Percentiles rank a stretch among this genome's conserved stretches.
Conservation (phyloP, 179 eudicot species). For the Pouteria campechiana region DNA sequence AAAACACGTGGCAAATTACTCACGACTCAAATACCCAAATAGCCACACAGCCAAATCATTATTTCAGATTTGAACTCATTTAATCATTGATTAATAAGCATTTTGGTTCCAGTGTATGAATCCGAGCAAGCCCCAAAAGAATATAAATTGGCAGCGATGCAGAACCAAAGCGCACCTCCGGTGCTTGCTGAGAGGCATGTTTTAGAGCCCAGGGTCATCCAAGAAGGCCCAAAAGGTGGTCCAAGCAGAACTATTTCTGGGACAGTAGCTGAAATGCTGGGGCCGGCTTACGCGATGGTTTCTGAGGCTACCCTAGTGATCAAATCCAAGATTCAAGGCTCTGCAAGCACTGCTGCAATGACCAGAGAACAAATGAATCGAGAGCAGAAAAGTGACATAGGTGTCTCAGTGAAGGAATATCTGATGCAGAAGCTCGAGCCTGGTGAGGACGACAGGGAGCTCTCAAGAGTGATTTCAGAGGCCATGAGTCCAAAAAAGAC, state of each 20-base stretch:
- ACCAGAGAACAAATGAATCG: background rate
- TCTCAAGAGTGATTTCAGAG: slow-evolving; percentile 66
- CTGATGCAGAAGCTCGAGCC: slow-evolving; percentile 70
- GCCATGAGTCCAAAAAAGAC: slow-evolving; percentile 51
- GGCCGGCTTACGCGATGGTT: slow-evolving; percentile 32
- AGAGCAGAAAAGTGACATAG: slow-evolving; percentile 26
- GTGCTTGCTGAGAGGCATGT: slow-evolving; percentile 29
- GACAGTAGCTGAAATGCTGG: slow-evolving; percentile 24
- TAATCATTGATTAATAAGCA: background rate
- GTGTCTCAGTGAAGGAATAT: slow-evolving; percentile 72
- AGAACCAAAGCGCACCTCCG: slow-evolving; percentile 26
- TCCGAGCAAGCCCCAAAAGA: slow-evolving; percentile 36
- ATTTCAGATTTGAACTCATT: background rate
- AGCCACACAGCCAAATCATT: background rate
- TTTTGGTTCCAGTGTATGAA: slow-evolving; percentile 42
- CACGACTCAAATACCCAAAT: background rate
- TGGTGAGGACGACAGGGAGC: slow-evolving; percentile 71
- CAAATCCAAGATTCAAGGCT: slow-evolving; percentile 34
- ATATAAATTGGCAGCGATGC: slow-evolving; percentile 19
- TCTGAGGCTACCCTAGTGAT: slow-evolving; percentile 34
- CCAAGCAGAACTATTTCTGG: slow-evolving; percentile 24
- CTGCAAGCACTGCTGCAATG: slow-evolving; percentile 4
- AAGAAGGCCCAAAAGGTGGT: slow-evolving; percentile 2
- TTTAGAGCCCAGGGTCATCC: slow-evolving; percentile 7
- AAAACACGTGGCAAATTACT: background rate